A percentile compares a stretch with the other conserved stretches of the same genome.
Evolutionary conservation across 768 basidiomycete species (phyloP).

Genomic region (Xanthoconium stramineum): DNA sequence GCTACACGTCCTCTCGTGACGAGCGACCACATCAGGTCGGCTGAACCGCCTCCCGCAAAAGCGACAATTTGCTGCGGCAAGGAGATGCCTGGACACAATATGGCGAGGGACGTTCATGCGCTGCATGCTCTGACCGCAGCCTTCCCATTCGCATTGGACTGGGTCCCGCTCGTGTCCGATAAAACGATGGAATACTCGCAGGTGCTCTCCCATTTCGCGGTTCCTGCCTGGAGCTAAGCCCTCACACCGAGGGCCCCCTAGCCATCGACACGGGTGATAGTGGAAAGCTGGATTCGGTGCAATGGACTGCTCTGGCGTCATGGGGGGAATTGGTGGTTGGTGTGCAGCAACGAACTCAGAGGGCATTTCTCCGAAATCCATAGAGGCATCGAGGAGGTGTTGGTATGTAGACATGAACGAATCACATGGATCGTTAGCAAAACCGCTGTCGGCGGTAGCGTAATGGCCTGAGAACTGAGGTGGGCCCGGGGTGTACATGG

Average conservation of each 20-base stretch:
- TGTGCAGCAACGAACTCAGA: not conserved
- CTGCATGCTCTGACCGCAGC: slow-evolving; percentile 21
- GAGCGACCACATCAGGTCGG: slow-evolving; percentile 26
- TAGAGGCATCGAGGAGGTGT: not conserved
- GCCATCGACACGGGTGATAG: slow-evolving; percentile 21
- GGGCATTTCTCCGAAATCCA: not conserved
- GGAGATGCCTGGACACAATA: slow-evolving; percentile 28
- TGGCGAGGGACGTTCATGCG: slow-evolving; percentile 31
- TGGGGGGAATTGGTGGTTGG: slow-evolving; percentile 18
- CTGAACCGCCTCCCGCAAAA: slow-evolving; percentile 23
- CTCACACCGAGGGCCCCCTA: slow-evolving; percentile 19
- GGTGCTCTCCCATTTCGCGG: slow-evolving; percentile 30
- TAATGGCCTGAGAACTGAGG: not conserved
- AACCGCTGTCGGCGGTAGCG: not conserved
- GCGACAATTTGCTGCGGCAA: slow-evolving; percentile 22
- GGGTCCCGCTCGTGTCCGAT: slow-evolving; percentile 27
- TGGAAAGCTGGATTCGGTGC: slow-evolving; percentile 1
- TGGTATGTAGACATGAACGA: not conserved
- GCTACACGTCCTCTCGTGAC: slow-evolving; percentile 26
- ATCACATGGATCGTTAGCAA: not conserved
- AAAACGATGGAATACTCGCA: slow-evolving; percentile 19
- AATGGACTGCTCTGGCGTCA: slow-evolving; percentile 2
- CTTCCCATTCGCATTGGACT: slow-evolving; percentile 24
- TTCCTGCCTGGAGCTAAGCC: slow-evolving; percentile 27
- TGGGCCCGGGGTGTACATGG: not conserved